phyloP scores from a whole-genome alignment of 1,284 basidiomycete species.

The Tylopilus orsonianus region DNA sequence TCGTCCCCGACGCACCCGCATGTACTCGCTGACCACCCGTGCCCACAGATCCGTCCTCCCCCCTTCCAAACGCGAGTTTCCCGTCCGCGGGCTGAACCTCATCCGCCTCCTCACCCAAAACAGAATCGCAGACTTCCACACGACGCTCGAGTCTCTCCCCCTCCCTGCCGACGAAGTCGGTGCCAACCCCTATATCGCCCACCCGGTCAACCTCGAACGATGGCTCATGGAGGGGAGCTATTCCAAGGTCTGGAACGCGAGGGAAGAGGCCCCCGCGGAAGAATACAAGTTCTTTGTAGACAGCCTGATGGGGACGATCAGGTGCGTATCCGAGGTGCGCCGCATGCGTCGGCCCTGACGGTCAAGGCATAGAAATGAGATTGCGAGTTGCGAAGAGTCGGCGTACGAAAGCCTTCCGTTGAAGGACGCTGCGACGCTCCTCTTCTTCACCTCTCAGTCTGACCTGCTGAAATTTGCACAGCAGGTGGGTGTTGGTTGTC shows the following conservation, averaged over 20 bases:
- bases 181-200: slow-evolving; percentile 77
- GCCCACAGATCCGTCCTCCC: slow-evolving; percentile 67
- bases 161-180: slow-evolving; percentile 71
- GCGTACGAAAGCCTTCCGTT: slow-evolving; percentile 87
- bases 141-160: slow-evolving; percentile 94
- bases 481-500: slow-evolving; percentile 45
- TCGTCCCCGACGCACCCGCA: neutral
- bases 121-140: slow-evolving; percentile 97
- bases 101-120: slow-evolving; percentile 95
- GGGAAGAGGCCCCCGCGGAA: slow-evolving; percentile 82
- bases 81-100: slow-evolving; percentile 91
- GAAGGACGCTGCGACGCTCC: slow-evolving; percentile 82
- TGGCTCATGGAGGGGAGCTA: slow-evolving; percentile 99
- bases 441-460: slow-evolving; percentile 82
- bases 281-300: slow-evolving; percentile 93
- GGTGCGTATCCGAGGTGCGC: slow-evolving; percentile 42
- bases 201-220: slow-evolving; percentile 88
- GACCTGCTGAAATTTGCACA: slow-evolving; percentile 80
- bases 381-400: slow-evolving; percentile 89
- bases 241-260: slow-evolving; percentile 96
- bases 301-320: slow-evolving; percentile 89
- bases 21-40: neutral
- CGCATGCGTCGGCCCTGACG: slow-evolving; percentile 1
- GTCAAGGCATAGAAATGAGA: slow-evolving; percentile 71
- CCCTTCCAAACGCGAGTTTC: slow-evolving; percentile 81